A percentile compares a stretch with the other conserved stretches of the same genome.
These are phyloP conservation scores for Epichloe gansuensis DNA, from an alignment of 2,329 filamentous ascomycete genomes.

Conservation along the genomic window DNA sequence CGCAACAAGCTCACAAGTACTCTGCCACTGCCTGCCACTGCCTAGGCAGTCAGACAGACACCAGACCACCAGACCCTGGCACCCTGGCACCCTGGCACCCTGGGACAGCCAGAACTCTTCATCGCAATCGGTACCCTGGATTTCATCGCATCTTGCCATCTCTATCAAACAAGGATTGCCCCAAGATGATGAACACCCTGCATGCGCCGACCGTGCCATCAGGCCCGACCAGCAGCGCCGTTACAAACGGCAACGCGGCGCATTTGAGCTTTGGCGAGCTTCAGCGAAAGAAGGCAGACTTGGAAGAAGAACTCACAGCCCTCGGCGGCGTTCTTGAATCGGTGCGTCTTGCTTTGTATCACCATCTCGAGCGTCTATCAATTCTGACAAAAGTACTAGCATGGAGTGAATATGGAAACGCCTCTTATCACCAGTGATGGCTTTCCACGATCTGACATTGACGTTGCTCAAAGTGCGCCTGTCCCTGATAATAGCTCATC, in stretches of 20 bases:
- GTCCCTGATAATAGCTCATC: slow-evolving; percentile 10
- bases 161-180: neutral
- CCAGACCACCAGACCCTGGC: neutral
- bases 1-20: neutral
- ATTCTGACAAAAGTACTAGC: slow-evolving; percentile 39
- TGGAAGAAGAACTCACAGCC: slow-evolving; percentile 79
- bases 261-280: slow-evolving; percentile 67
- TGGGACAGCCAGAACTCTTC: neutral
- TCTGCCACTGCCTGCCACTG: no score
- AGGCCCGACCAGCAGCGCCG: slow-evolving; percentile 55
- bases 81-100: neutral
- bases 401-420: slow-evolving; percentile 88
- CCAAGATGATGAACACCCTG: slow-evolving; percentile 42
- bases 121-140: neutral
- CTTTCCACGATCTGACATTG: slow-evolving; percentile 84
- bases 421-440: slow-evolving; percentile 78
- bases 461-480: slow-evolving; percentile 87
- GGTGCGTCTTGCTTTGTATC: slow-evolving; percentile 35
- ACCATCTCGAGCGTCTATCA: neutral
- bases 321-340: slow-evolving; percentile 80
- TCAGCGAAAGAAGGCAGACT: slow-evolving; percentile 68
- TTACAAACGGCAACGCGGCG: slow-evolving; percentile 47
- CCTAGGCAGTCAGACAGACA: neutral
- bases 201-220: slow-evolving; percentile 54
- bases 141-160: neutral